Percentiles rank a stretch among this genome's conserved stretches.
Conservation (phyloP, 257 asterid genomes). For the Striga asiatica region DNA sequence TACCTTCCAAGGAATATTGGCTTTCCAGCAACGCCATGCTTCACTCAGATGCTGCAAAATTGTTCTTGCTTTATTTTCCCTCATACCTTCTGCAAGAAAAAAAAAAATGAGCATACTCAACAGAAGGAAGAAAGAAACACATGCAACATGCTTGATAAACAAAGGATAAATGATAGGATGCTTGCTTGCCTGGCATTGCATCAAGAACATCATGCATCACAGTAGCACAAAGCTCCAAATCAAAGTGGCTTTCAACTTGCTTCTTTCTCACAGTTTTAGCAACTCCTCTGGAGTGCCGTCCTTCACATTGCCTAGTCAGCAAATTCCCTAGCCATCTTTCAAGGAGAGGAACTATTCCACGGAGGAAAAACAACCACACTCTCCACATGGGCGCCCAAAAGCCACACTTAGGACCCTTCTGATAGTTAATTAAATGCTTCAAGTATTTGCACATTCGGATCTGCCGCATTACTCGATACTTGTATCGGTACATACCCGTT, state of each 20-base stretch:
- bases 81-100: slow-evolving; percentile 78
- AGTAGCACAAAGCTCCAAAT: slow-evolving; percentile 99
- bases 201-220: slow-evolving; percentile 99
- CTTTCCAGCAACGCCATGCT: slow-evolving; percentile 99
- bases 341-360: slow-evolving; percentile 95
- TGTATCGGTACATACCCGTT: slow-evolving; percentile 97
- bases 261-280: slow-evolving; percentile 98
- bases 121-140: background rate
- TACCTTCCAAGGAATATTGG: slow-evolving; percentile 99
- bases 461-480: slow-evolving; percentile 98
- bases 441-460: slow-evolving; percentile 97
- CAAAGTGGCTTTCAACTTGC: slow-evolving; percentile 99
- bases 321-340: slow-evolving; percentile 98
- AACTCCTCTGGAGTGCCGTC: slow-evolving; percentile 94
- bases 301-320: slow-evolving; percentile 95
- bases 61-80: slow-evolving; percentile 94
- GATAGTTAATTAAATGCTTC: slow-evolving; percentile 93
- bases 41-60: slow-evolving; percentile 96
- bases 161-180: background rate
- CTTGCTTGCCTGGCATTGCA: slow-evolving; percentile 94
- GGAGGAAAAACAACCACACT: slow-evolving; percentile 97
- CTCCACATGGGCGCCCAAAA: slow-evolving; percentile 99
- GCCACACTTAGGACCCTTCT: slow-evolving; percentile 99
- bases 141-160: background rate
- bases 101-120: slow-evolving; percentile 6